Evolutionary conservation across 2,329 filamentous ascomycete genomes (phyloP).

Genomic region (Trichoderma hamatum): DNA sequence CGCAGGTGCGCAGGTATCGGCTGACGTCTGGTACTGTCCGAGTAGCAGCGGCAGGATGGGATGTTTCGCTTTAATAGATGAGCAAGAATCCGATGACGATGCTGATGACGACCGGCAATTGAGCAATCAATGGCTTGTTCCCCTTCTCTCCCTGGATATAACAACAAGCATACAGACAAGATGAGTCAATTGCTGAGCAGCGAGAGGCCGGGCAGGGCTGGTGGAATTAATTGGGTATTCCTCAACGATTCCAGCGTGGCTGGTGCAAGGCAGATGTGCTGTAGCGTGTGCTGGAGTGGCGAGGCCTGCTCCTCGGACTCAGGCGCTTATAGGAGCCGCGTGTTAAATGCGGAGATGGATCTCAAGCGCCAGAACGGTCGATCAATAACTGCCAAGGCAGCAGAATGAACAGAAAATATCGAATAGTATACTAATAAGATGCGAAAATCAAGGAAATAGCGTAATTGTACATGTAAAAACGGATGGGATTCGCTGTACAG

Average conservation of each 20-base stretch:
- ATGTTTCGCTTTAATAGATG: neutral
- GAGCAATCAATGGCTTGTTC: neutral
- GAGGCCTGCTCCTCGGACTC: neutral
- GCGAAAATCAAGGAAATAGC: constrained; percentile 5
- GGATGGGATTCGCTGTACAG: neutral
- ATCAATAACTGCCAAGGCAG: constrained; percentile 13
- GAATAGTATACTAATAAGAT: neutral
- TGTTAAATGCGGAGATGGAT: constrained; percentile 6
- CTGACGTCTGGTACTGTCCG: constrained; percentile 16
- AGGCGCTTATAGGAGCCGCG: constrained; percentile 22
- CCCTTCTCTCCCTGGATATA: neutral
- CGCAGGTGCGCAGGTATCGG: constrained; percentile 8
- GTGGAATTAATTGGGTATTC: neutral
- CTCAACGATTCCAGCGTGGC: constrained; percentile 10
- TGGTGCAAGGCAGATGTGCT: constrained; percentile 12
- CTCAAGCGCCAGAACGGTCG: neutral
- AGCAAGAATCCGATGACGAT: neutral
- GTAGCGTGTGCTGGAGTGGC: constrained; percentile 13
- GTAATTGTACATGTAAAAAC: neutral
- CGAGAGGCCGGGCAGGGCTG: constrained; percentile 4
- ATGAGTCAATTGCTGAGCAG: constrained; percentile 18
- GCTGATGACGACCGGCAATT: neutral
- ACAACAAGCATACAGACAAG: neutral
- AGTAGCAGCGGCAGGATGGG: neutral
- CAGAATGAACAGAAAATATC: neutral